Percentiles rank a stretch among this genome's conserved stretches.
phyloP scores from a whole-genome alignment of 169 alveolate genomes.

The Plasmodium malariae region DNA sequence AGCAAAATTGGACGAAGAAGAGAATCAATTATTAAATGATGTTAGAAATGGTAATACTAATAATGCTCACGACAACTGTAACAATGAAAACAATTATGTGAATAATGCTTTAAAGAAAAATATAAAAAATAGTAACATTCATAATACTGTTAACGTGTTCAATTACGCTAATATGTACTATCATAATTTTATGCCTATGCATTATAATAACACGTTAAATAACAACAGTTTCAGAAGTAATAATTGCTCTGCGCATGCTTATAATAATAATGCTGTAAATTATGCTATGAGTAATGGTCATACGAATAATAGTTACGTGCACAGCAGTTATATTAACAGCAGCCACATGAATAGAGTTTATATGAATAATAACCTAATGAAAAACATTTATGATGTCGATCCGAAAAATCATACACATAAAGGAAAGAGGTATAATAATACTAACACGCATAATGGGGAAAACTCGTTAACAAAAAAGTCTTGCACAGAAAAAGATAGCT shows the following conservation, averaged over 20 bases:
- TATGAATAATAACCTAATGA: too few relatives aligned
- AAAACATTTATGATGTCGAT: background rate
- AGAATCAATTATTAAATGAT: too few relatives aligned
- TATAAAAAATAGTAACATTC: background rate
- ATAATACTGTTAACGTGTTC: background rate
- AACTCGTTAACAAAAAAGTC: slow-evolving; percentile 16
- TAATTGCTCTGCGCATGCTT: slow-evolving; percentile 1
- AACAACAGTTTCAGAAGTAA: background rate
- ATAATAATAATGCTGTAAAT: background rate
- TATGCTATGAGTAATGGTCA: background rate
- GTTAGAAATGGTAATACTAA: background rate
- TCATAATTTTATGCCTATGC: background rate
- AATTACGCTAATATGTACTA: background rate
- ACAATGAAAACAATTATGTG: background rate
- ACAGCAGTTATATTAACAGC: background rate
- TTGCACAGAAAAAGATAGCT: slow-evolving; percentile 3
- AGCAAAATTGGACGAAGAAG: too few relatives aligned
- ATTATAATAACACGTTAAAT: slow-evolving; percentile 12
- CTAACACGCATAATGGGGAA: background rate
- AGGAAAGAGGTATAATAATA: slow-evolving; percentile 16
- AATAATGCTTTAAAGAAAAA: background rate
- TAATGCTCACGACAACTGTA: background rate
- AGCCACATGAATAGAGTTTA: background rate
- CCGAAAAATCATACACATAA: slow-evolving; percentile 21
- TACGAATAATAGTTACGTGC: background rate